Evolutionary conservation across 129 eudicot species (phyloP).

Genomic region (Mikania micrantha): DNA sequence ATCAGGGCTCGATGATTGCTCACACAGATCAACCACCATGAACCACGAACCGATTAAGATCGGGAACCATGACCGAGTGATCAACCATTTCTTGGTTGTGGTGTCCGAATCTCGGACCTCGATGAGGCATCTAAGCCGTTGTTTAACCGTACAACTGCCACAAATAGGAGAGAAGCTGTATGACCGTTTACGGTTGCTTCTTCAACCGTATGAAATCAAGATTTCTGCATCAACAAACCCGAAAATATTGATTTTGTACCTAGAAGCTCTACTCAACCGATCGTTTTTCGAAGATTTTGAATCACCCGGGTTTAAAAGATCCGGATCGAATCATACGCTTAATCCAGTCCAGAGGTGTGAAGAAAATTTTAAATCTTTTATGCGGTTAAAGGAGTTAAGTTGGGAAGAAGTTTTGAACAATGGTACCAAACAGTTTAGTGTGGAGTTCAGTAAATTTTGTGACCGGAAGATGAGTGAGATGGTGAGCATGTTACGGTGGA

Average conservation of each 20-base stretch:
- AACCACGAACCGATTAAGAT: slow-evolving; percentile 30
- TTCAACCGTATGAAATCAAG: slow-evolving; percentile 66
- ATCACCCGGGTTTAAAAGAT: slow-evolving; percentile 32
- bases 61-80: slow-evolving; percentile 49
- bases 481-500: slow-evolving; percentile 87
- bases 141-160: slow-evolving; percentile 56
- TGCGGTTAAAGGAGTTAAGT: slow-evolving; percentile 43
- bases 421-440: slow-evolving; percentile 83
- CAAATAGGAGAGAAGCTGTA: slow-evolving; percentile 59
- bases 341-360: slow-evolving; percentile 62
- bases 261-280: slow-evolving; percentile 64
- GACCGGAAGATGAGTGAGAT: slow-evolving; percentile 93
- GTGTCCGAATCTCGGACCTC: slow-evolving; percentile 69
- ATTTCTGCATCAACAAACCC: slow-evolving; percentile 58
- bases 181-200: slow-evolving; percentile 45
- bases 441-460: slow-evolving; percentile 84
- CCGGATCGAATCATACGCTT: slow-evolving; percentile 35
- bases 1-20: slow-evolving; percentile 76
- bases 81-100: slow-evolving; percentile 59
- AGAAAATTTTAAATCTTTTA: slow-evolving; percentile 48
- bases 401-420: slow-evolving; percentile 91
- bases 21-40: slow-evolving; percentile 4
- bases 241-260: slow-evolving; percentile 39
- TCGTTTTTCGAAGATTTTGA: slow-evolving; percentile 67
- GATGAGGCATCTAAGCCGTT: slow-evolving; percentile 51